Percentiles rank a stretch among this genome's conserved stretches.
phyloP scores from a whole-genome alignment of 2,329 filamentous ascomycete species.

The Xylaria sp. region DNA sequence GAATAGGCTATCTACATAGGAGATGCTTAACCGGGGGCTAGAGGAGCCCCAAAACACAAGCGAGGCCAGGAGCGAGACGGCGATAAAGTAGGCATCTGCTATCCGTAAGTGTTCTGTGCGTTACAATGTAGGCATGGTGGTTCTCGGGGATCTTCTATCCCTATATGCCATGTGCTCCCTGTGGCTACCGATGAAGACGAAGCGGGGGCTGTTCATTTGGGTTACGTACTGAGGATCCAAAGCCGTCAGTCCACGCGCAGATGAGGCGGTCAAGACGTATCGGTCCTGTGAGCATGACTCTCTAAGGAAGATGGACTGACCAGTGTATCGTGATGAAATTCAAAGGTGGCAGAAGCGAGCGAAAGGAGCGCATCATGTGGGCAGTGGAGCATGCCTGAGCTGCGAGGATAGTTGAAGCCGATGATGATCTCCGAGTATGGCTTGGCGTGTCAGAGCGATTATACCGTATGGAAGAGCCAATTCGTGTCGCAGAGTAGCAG shows the following conservation, averaged over 20 bases:
- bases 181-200: constrained; percentile 1
- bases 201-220: constrained; percentile 1
- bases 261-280: not conserved
- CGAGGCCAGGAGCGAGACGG: constrained; percentile 64
- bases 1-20: constrained; percentile 73
- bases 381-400: constrained; percentile 14
- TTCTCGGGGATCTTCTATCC: not conserved
- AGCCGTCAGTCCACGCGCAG: constrained; percentile 12
- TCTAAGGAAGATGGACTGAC: constrained; percentile 15
- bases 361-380: constrained; percentile 40
- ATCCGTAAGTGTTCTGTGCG: constrained; percentile 25
- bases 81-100: constrained; percentile 68
- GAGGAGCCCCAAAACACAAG: constrained; percentile 70
- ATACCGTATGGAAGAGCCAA: not conserved
- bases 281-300: not conserved
- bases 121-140: constrained; percentile 1
- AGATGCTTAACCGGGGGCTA: constrained; percentile 61
- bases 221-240: constrained; percentile 23
- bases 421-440: not conserved
- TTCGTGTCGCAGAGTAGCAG: not conserved
- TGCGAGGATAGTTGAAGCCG: constrained; percentile 8
- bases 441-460: not conserved
- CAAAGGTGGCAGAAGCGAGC: constrained; percentile 54
- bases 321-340: constrained; percentile 74
- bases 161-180: not conserved